phyloP scores from a whole-genome alignment of 768 basidiomycete species.

The Mycena kentingensis region DNA sequence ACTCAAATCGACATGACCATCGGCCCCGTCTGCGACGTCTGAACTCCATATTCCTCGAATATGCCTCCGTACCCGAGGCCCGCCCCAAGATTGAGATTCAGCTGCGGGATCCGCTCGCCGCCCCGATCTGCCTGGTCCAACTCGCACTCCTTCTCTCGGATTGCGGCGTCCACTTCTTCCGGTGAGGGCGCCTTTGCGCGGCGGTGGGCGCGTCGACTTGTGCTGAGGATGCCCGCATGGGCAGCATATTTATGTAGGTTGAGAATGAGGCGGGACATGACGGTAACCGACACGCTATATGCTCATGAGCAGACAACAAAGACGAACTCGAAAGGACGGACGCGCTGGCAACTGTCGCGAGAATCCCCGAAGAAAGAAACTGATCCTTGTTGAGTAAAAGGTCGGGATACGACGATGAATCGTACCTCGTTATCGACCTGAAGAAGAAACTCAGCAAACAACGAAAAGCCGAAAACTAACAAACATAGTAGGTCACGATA shows the following conservation, averaged over 20 bases:
- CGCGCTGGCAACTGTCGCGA: not conserved
- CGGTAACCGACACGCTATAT: constrained; percentile 34
- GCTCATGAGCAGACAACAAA: not conserved
- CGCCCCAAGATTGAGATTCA: not conserved
- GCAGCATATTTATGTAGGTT: constrained; percentile 34
- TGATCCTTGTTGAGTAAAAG: not conserved
- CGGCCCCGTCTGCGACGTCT: not conserved
- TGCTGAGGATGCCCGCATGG: not conserved
- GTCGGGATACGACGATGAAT: constrained; percentile 29
- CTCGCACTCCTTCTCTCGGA: too few relatives aligned
- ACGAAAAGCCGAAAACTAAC: not conserved
- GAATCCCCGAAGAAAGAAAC: not conserved
- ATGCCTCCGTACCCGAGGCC: not conserved
- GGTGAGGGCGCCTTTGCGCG: not conserved
- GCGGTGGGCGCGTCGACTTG: not conserved
- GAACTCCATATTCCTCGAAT: not conserved
- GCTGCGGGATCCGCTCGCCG: not conserved
- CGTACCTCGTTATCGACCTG: constrained; percentile 23
- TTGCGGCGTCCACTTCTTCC: not conserved
- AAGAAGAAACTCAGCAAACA: not conserved
- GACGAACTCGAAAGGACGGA: not conserved
- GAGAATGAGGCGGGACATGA: constrained; percentile 41
- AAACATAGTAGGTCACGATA: constrained; percentile 37
- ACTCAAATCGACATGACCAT: not conserved
- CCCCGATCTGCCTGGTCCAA: too few relatives aligned